These are phyloP conservation scores for Amauroascus niger DNA, from an alignment of 2,329 filamentous ascomycete genomes.

Conservation along the genomic window DNA sequence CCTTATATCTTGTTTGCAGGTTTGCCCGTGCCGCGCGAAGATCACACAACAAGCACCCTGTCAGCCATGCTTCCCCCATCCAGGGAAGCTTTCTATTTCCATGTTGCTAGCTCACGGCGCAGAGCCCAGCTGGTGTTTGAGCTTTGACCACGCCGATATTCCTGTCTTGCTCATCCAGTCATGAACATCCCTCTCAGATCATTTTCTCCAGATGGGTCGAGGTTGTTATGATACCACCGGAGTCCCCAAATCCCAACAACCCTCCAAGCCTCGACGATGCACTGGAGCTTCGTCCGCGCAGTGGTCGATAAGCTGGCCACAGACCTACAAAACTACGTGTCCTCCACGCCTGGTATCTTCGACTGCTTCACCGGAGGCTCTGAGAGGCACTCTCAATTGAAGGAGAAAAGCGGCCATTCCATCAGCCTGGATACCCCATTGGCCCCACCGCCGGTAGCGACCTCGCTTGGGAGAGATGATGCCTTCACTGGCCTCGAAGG, in stretches of 20 bases:
- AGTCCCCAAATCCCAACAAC: constrained; percentile 42
- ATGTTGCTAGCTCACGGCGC: too few relatives aligned
- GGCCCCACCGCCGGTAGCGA: neutral
- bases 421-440: neutral
- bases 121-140: too few relatives aligned
- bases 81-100: too few relatives aligned
- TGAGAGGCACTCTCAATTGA: neutral
- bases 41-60: too few relatives aligned
- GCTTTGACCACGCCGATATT: too few relatives aligned
- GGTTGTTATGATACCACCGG: constrained; percentile 45
- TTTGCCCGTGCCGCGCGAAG: too few relatives aligned
- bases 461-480: neutral
- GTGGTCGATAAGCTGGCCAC: neutral
- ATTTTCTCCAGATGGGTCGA: constrained; percentile 35
- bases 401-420: neutral
- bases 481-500: neutral
- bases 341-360: neutral
- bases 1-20: neutral
- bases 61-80: too few relatives aligned
- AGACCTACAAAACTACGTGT: neutral
- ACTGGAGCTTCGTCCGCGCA: neutral
- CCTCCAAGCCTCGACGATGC: constrained; percentile 23
- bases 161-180: neutral
- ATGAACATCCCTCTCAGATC: neutral
- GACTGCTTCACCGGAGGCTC: neutral